Evolutionary conservation across 345 rosid species (phyloP), one percentile per base, ranked within the genome.

Genomic region (Syzygium grande): DNA sequence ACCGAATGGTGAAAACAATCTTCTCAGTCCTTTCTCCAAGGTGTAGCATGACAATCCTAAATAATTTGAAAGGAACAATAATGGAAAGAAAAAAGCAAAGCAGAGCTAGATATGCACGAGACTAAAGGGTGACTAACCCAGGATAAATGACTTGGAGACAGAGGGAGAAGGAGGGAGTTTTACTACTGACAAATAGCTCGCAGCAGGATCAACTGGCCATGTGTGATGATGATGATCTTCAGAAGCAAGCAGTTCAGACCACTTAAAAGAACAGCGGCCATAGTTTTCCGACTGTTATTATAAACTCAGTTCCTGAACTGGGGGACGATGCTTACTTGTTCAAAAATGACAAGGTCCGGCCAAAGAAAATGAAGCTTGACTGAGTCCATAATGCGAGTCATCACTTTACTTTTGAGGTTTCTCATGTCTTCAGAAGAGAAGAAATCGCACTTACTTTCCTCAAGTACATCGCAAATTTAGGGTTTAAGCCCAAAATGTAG

Each of bases 171-270:
- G 27, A 38, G 46, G 46, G 6, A 19, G 25, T 73, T 38, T 73
- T 51, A 88, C 93, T 89, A 95, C 94, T 91, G 51, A 94, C 92
- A 85, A 94, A 93, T 84, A 94, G 95, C 46, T 91, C 90, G 27
- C 52, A 46, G 61, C 92, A 83, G 11, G 85, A 49, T 88, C 89
- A 52, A 34, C 91, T 91, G 8, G 95, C 94, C 95, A 92, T 86
- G n/a, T 38, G 49, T 73, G 46, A 34, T 38, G 49, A 73, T 73
- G 25, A 73, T 2, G 83, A 73, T 19, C 49, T 73, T 73, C 15
- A 1, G 27, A 38, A 73, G 83, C 49, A 19, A 73, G 83, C 49
- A 25, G 14, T 38, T 73, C 23, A 17, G 2, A 34, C 38, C 43
- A 38, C 49, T 73, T 34, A 73, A 73, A 73, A 73, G 27, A 38